These are phyloP conservation scores for Suhomyces maxii DNA, from an alignment of 1,139 yeast species.

Conservation along the genomic window DNA sequence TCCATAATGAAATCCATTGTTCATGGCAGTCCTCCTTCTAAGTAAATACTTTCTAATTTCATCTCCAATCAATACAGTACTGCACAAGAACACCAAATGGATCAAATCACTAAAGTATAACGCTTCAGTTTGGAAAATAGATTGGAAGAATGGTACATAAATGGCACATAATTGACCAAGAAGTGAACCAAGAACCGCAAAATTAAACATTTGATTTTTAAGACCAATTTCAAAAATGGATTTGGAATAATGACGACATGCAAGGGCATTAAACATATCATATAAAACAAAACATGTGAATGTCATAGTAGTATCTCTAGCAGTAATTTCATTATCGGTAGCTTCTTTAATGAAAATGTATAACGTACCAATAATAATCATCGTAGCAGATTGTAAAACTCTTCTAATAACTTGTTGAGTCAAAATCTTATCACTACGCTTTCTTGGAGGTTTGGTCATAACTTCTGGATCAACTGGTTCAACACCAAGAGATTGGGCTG, in stretches of 20 bases:
- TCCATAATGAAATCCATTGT: conserved; percentile 11
- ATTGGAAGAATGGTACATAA: conserved; percentile 88
- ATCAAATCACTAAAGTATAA: conserved; percentile 65
- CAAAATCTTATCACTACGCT: conserved; percentile 77
- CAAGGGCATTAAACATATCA: conserved; percentile 93
- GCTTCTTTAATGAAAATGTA: conserved; percentile 82
- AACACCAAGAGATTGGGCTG: conserved; percentile 96
- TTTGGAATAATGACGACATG: conserved; percentile 86
- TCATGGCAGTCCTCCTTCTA: conserved; percentile 12
- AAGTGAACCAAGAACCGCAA: conserved; percentile 87
- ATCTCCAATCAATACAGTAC: conserved; percentile 83
- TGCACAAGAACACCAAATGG: conserved; percentile 61
- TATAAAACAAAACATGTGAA: conserved; percentile 93
- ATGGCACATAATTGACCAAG: conserved; percentile 93
- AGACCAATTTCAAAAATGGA: conserved; percentile 80
- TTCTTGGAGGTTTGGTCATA: conserved; percentile 92
- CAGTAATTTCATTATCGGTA: conserved; percentile 77
- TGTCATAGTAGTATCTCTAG: conserved; percentile 98
- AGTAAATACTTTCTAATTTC: conserved; percentile 64
- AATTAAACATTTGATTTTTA: conserved; percentile 83
- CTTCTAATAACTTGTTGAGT: conserved; percentile 68
- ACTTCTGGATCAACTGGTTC: conserved; percentile 96
- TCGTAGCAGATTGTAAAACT: conserved; percentile 69
- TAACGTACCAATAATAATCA: conserved; percentile 77
- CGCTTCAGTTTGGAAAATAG: conserved; percentile 92